Percentiles rank a stretch among this genome's conserved stretches.
These are phyloP conservation scores for Auricularia cornea DNA, from an alignment of 768 basidiomycete genomes.

Conservation along the genomic window DNA sequence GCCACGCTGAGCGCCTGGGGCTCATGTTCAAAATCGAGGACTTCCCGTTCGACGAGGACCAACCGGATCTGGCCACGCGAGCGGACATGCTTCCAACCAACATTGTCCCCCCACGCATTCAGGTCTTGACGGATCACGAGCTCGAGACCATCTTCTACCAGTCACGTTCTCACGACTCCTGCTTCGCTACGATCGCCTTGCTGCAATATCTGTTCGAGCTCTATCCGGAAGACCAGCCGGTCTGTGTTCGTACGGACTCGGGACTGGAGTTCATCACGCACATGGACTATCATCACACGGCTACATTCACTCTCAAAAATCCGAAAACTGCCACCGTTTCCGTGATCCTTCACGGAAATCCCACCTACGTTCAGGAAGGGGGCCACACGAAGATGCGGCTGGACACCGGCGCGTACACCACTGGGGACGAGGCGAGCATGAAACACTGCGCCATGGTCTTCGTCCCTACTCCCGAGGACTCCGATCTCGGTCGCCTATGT, in stretches of 20 bases:
- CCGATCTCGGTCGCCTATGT: not conserved
- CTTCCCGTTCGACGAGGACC: not conserved
- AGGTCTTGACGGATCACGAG: slow-evolving; percentile 4
- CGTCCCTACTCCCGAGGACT: not conserved
- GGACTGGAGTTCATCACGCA: slow-evolving; percentile 9
- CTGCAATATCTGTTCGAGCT: slow-evolving; percentile 15
- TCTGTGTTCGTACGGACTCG: slow-evolving; percentile 8
- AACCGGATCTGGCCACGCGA: slow-evolving; percentile 12
- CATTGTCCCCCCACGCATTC: slow-evolving; percentile 3
- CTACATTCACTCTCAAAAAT: slow-evolving; percentile 5
- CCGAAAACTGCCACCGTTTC: slow-evolving; percentile 8
- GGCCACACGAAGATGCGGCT: not conserved
- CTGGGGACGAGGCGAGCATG: slow-evolving; percentile 10
- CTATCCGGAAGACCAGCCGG: not conserved
- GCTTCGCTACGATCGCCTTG: slow-evolving; percentile 11
- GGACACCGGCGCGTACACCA: not conserved
- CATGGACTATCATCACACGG: slow-evolving; percentile 2
- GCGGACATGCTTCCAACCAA: slow-evolving; percentile 11
- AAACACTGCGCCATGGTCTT: slow-evolving; percentile 13
- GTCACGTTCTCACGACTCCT: slow-evolving; percentile 15
- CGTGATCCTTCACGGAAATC: slow-evolving; percentile 1
- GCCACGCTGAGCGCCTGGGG: not conserved
- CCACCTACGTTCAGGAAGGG: too few relatives aligned
- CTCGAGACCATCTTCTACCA: slow-evolving; percentile 17
- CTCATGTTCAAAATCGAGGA: not conserved